Base-by-base conservation (phyloP, 2,329 filamentous ascomycete genomes). In the Paecilomyces niveus region DNA sequence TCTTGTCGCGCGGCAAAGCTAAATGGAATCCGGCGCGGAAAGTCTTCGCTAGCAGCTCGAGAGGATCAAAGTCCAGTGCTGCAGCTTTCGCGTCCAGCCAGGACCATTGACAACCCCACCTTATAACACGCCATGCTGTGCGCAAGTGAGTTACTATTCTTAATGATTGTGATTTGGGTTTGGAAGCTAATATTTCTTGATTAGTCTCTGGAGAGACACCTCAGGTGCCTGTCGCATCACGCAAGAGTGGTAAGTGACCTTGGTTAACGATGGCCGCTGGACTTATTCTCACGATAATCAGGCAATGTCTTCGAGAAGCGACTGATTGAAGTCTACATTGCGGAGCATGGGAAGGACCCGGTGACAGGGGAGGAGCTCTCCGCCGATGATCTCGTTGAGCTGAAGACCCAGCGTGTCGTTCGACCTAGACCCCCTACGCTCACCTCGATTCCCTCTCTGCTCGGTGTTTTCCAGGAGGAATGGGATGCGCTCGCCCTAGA, bases 381-480 rank as follows among this genome's bases (percentile, higher is more conserved):
- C 57, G 74, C 83, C 60, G 90, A 96, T 64, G 94, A 99, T 74
- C 85, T 99, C 61, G 83, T 99, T 69, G 87, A 92, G 63, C 83
- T 99, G 74, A 91, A 94, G 78, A 86, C 90, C 59, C 83, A 89
- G 66, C 87, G 89, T 76, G 84, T 91, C 66, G 90, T 97, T 62
- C 89, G 89, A 67, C 93, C 94, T 55, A 86, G 94, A 69, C 92
- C 94, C 59, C 93, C 94, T 32, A 92, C 91, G 33, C 86, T 97
- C 68, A 97, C 94, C 57, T 99, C 94, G 39, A 96, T 99, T 70
- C 94, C 94, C 22, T 92, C 94, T 18, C 85, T 99, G 58, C 88
- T 99, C 58, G 89, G 90, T 54, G 89, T 92, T 45, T 97, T 99
- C 74, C 94, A 99, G 74, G 96, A 96, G 74, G 94, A 99, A 81